Base-by-base conservation (phyloP, 306 rosid species). In the Rosa rugosa region DNA sequence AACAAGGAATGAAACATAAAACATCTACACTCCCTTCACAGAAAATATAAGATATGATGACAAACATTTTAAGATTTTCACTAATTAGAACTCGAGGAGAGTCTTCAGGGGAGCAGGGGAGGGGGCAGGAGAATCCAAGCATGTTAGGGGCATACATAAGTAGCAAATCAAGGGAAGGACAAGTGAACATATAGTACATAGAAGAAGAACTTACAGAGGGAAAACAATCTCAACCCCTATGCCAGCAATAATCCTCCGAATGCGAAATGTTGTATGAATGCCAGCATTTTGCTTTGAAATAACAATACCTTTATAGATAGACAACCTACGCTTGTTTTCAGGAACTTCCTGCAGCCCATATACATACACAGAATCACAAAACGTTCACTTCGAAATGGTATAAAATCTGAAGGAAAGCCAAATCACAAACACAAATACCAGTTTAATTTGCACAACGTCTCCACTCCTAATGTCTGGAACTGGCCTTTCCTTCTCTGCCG, bases 241-340 rank as follows among this genome's bases (percentile, higher is more conserved):
- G 12, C 98, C 99, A 20, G 97, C 99, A 73, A 95, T 90, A 75
- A 95, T 91, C 85, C 98, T 91, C 80, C 99, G 88, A 79, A 93
- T 79, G 31, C 98, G 91, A 68, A 95, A 87, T 25, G 99, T 95
- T 1, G 99, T 93, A 87, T 95, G 98, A 83, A 95, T 91, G 38
- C 98, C 98, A 69, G 98, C 94, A 89, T 95, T 93, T 84, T 95
- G 99, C 77, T 69, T 95, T n/a, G 98, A 90, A 4, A 95, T 95
- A 8, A 95, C 97, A 62, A 93, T 93, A 23, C 99, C 99, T 72
- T 89, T 95, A 74, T 95, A 93, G 83, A 91, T 51, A 40, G 98
- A 93, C 84, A 95, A 65, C 77, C 99, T 90, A 77, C 97, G 97
- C 87, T 83, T 93, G 82, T 93, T 95, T 83, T 95, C 97, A 13